phyloP scores from a whole-genome alignment of 2,329 filamentous ascomycete genomes.

The Penicillium sp. region DNA sequence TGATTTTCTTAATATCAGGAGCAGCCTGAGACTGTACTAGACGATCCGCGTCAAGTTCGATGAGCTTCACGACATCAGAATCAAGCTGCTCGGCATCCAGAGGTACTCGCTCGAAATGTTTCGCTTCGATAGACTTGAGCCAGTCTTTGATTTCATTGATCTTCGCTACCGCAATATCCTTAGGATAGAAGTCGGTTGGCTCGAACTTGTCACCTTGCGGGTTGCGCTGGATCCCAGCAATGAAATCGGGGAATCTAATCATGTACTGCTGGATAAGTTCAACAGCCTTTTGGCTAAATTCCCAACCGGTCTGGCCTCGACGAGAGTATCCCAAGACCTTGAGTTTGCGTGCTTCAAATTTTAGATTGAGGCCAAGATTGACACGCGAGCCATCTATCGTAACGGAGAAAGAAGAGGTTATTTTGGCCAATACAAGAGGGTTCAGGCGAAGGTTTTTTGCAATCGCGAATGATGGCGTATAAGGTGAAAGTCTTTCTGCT shows the following conservation, averaged over 20 bases:
- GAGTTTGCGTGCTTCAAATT: conserved; percentile 91
- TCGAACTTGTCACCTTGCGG: conserved; percentile 79
- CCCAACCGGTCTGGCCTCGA: conserved; percentile 83
- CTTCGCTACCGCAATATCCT: conserved; percentile 66
- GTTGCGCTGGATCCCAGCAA: conserved; percentile 79
- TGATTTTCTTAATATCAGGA: conserved; percentile 64
- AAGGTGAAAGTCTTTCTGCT: conserved; percentile 68
- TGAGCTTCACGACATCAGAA: conserved; percentile 76
- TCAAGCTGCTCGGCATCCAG: conserved; percentile 95
- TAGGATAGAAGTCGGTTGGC: conserved; percentile 81
- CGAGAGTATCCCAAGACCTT: conserved; percentile 96
- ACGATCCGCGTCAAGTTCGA: conserved; percentile 72
- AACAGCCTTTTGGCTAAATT: conserved; percentile 84
- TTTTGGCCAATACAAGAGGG: conserved; percentile 85
- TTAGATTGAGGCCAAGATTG: conserved; percentile 91
- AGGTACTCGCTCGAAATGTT: conserved; percentile 91
- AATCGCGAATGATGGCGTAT: conserved; percentile 84
- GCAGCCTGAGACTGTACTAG: conserved; percentile 51
- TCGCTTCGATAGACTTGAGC: conserved; percentile 87
- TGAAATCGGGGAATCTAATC: conserved; percentile 91
- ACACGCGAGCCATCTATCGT: conserved; percentile 75
- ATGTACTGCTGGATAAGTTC: conserved; percentile 82
- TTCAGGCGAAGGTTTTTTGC: conserved; percentile 78
- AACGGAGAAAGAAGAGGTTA: conserved; percentile 90
- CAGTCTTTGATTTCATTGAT: conserved; percentile 93